A percentile compares a stretch with the other conserved stretches of the same genome.
Conservation (phyloP, 257 asterid genomes). For the Orobanche coerulescens region DNA sequence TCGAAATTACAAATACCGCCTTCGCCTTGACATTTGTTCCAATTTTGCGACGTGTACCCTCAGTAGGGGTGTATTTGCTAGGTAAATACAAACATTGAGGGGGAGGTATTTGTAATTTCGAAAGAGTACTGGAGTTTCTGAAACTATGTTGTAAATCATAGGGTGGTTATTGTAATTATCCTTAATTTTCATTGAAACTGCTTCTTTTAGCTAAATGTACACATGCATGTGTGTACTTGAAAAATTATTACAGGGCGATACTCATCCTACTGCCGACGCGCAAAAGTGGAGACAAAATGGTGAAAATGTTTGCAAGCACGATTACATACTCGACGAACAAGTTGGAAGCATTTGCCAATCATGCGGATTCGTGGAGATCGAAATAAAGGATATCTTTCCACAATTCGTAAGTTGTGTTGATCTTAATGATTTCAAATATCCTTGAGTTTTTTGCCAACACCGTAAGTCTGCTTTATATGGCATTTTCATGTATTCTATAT, state of each 20-base stretch:
- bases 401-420: constrained; percentile 58
- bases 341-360: constrained; percentile 73
- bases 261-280: constrained; percentile 26
- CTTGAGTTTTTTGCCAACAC: too few relatives aligned
- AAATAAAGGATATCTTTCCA: constrained; percentile 79
- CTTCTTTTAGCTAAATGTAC: neutral
- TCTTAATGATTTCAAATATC: neutral
- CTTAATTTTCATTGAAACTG: neutral
- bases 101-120: too few relatives aligned
- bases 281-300: constrained; percentile 25
- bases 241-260: constrained; percentile 34
- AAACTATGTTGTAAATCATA: too few relatives aligned
- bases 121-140: too few relatives aligned
- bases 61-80: too few relatives aligned
- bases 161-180: too few relatives aligned
- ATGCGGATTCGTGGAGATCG: constrained; percentile 72
- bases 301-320: constrained; percentile 54
- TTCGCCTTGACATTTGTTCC: too few relatives aligned
- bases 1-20: too few relatives aligned
- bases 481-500: neutral
- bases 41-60: too few relatives aligned
- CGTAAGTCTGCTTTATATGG: neutral
- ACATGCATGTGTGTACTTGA: neutral
- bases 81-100: too few relatives aligned
- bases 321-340: constrained; percentile 68